These are phyloP conservation scores for Thelonectria blattea DNA, from an alignment of 2,329 filamentous ascomycete species.

Conservation along the genomic window DNA sequence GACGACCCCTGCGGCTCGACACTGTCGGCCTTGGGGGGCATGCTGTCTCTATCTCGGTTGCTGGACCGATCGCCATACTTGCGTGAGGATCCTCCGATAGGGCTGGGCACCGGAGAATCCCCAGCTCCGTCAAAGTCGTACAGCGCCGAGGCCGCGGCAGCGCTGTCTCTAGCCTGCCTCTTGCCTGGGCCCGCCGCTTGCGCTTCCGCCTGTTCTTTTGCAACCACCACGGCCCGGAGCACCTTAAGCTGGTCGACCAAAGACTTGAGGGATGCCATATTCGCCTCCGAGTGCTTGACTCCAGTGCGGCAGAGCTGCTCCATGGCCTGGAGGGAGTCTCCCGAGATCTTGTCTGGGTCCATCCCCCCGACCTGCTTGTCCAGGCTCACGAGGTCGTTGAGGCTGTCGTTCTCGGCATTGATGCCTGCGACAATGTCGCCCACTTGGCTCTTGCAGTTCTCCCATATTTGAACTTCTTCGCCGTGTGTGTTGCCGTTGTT, in stretches of 20 bases:
- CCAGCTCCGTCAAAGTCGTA: conserved; percentile 54
- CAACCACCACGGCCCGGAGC: conserved; percentile 50
- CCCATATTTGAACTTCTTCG: conserved; percentile 53
- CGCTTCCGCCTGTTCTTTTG: conserved; percentile 50
- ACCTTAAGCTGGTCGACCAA: conserved; percentile 52
- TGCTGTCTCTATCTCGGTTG: conserved; percentile 56
- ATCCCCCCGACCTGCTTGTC: conserved; percentile 50
- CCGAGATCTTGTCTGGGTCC: conserved; percentile 46
- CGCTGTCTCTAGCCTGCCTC: conserved; percentile 34
- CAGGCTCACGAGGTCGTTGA: conserved; percentile 46
- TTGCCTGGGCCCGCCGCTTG: conserved; percentile 42
- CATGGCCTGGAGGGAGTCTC: conserved; percentile 49
- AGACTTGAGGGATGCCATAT: conserved; percentile 44
- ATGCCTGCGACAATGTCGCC: conserved; percentile 48
- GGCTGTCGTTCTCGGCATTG: conserved; percentile 51
- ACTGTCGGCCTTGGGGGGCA: conserved; percentile 62
- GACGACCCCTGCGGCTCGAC: conserved; percentile 57
- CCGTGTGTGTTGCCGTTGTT: conserved; percentile 52
- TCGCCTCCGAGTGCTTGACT: conserved; percentile 49
- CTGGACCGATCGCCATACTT: conserved; percentile 47
- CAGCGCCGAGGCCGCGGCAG: conserved; percentile 44
- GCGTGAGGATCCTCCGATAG: conserved; percentile 42
- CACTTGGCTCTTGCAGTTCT: conserved; percentile 47
- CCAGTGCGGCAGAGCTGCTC: conserved; percentile 51
- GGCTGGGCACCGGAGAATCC: conserved; percentile 54